These are phyloP conservation scores for Yamadazyma sp. DNA, from an alignment of 1,139 yeast genomes.

Conservation along the genomic window DNA sequence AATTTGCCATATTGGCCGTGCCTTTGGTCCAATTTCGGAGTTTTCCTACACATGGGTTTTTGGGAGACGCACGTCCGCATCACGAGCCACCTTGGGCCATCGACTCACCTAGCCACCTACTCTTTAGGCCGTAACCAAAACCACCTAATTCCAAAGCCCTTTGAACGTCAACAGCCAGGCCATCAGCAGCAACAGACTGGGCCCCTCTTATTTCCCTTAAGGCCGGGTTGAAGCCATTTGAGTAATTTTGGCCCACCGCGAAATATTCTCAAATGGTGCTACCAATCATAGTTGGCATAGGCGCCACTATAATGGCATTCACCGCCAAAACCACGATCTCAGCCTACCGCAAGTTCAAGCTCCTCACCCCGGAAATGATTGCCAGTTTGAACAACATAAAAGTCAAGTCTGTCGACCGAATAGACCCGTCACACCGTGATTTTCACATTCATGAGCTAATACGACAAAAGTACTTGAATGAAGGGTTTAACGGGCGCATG, in stretches of 20 bases:
- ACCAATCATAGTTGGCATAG: constrained; percentile 59
- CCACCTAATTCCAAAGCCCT: not conserved
- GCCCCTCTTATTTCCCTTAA: too few relatives aligned
- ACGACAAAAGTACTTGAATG: constrained; percentile 36
- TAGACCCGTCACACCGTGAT: constrained; percentile 22
- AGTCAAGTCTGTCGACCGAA: constrained; percentile 15
- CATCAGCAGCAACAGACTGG: too few relatives aligned
- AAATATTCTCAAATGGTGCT: constrained; percentile 21
- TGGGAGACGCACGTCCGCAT: too few relatives aligned
- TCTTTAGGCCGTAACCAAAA: too few relatives aligned
- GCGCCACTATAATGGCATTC: constrained; percentile 54
- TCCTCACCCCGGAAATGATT: constrained; percentile 54
- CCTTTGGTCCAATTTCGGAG: constrained; percentile 6
- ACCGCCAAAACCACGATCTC: constrained; percentile 49
- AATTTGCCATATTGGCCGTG: not conserved
- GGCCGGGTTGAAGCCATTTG: too few relatives aligned
- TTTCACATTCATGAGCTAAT: constrained; percentile 22
- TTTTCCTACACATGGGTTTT: constrained; percentile 4
- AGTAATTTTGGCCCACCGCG: constrained; percentile 1
- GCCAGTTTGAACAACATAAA: constrained; percentile 51
- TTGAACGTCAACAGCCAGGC: too few relatives aligned
- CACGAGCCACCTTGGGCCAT: too few relatives aligned
- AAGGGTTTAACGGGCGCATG: constrained; percentile 53
- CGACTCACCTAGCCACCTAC: too few relatives aligned
- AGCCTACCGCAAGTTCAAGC: constrained; percentile 43